Base-by-base conservation (phyloP, 805 yeast species). In the Schwanniomyces sp. region DNA sequence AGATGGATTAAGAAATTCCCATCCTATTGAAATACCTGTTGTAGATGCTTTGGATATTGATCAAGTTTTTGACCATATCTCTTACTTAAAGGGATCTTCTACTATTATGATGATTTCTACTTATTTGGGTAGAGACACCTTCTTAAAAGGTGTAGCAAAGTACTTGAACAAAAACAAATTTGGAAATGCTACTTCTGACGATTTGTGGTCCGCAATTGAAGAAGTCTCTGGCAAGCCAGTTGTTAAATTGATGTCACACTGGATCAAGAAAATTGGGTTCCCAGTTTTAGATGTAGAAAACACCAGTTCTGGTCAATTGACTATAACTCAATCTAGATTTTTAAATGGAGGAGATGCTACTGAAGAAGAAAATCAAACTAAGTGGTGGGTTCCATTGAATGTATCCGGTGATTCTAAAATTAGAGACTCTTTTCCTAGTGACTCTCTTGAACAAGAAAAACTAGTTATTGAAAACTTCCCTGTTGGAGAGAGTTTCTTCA, bases 21-120 rank as follows among this genome's bases (percentile, higher is more conserved):
- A 89, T 64, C 91, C 96, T 6, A 82, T 88, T 50, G 88, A 87
- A 66, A 95, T 88, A 7, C 86, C 87, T 10, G 89, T 89, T n/a
- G 69, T 78, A 55, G 81, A 84, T 59, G 92, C 92, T 4, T 79
- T 81, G 52, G 94, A 88, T 56, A 84, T 88, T 52, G 87, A 85
- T 62, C 91, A 88, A 69, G 82, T 87, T 16, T 88, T 88, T 62
- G 96, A 88, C 60, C 82, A 83, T 29, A 88, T 88, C 47, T 87
- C 94, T 4, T 88, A 88, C 65, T 69, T 83, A 53, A 88, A 88
- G 69, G 96, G 96, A 47, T 87, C 91, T 6, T 84, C 91, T 24
- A 74, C 86, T 26, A 82, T 88, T 49, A 75, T 84, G 60, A 89
- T 89, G 96, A 74, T 88, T 48, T 81, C 91, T 32, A 80, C 78